phyloP scores from a whole-genome alignment of 2,329 filamentous ascomycete species.

The Furcasterigmium sp. region DNA sequence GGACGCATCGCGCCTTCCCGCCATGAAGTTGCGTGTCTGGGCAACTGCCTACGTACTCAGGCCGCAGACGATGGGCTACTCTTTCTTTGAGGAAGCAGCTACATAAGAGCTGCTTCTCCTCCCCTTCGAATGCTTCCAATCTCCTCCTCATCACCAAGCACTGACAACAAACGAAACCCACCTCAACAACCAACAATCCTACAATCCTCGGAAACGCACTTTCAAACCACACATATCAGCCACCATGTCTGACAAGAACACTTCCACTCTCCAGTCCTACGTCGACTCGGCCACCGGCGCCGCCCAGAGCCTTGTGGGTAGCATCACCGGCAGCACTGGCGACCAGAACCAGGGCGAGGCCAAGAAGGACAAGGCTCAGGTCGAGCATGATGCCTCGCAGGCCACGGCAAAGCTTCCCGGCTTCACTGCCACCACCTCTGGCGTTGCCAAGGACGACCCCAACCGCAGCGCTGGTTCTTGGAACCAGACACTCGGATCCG shows the following conservation, averaged over 20 bases:
- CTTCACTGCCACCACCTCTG: constrained; percentile 62
- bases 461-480: constrained; percentile 68
- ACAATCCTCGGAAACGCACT: constrained; percentile 1
- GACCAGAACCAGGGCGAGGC: constrained; percentile 62
- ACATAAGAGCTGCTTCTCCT: not conserved
- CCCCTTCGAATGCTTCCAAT: too few relatives aligned
- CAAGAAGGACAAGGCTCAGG: constrained; percentile 59
- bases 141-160: not conserved
- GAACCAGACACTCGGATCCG: constrained; percentile 85
- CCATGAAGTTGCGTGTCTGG: not conserved
- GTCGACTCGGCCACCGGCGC: constrained; percentile 68
- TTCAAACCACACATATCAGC: not conserved
- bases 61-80: not conserved
- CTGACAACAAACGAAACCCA: not conserved
- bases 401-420: constrained; percentile 70
- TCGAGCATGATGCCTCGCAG: constrained; percentile 70
- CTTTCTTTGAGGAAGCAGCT: not conserved
- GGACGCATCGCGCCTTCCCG: not conserved
- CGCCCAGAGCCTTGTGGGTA: constrained; percentile 67
- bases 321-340: constrained; percentile 64
- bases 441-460: constrained; percentile 65
- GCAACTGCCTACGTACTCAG: not conserved
- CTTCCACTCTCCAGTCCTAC: constrained; percentile 77
- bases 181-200: not conserved
- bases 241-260: constrained; percentile 20